Evolutionary conservation across 805 yeast species (phyloP).

Genomic region (Zygotorulaspora sp.): DNA sequence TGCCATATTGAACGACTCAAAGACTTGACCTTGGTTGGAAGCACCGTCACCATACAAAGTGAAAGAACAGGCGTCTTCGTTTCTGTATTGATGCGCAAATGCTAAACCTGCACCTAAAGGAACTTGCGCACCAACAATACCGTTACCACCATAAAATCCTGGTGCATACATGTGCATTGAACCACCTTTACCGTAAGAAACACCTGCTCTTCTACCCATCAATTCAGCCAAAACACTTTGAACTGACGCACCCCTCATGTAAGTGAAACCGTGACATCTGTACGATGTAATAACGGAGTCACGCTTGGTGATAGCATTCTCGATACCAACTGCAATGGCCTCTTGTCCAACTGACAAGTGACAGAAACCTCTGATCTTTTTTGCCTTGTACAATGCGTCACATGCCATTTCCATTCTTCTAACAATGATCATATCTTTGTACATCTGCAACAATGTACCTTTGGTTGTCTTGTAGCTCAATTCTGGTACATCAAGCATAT

Average conservation of each 20-base stretch:
- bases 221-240: slow-evolving; percentile 88
- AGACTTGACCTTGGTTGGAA: slow-evolving; percentile 98
- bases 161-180: slow-evolving; percentile 98
- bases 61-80: slow-evolving; percentile 76
- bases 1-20: slow-evolving; percentile 98
- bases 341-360: slow-evolving; percentile 98
- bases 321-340: slow-evolving; percentile 98
- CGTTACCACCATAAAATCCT: slow-evolving; percentile 98
- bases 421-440: slow-evolving; percentile 89
- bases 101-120: slow-evolving; percentile 97
- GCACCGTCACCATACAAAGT: slow-evolving; percentile 98
- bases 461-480: slow-evolving; percentile 75
- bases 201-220: slow-evolving; percentile 95
- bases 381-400: slow-evolving; percentile 96
- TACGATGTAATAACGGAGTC: slow-evolving; percentile 95
- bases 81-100: slow-evolving; percentile 94
- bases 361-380: slow-evolving; percentile 98
- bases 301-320: slow-evolving; percentile 78
- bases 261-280: slow-evolving; percentile 98
- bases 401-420: slow-evolving; percentile 99
- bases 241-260: slow-evolving; percentile 92
- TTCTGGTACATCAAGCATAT: slow-evolving; percentile 70
- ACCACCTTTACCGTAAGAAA: slow-evolving; percentile 97
- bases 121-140: slow-evolving; percentile 99
- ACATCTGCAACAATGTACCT: slow-evolving; percentile 80